Evolutionary conservation across 2,329 filamentous ascomycete genomes (phyloP), one percentile per base, ranked within the genome.

Genomic region (Albophoma yamanashiensis): DNA sequence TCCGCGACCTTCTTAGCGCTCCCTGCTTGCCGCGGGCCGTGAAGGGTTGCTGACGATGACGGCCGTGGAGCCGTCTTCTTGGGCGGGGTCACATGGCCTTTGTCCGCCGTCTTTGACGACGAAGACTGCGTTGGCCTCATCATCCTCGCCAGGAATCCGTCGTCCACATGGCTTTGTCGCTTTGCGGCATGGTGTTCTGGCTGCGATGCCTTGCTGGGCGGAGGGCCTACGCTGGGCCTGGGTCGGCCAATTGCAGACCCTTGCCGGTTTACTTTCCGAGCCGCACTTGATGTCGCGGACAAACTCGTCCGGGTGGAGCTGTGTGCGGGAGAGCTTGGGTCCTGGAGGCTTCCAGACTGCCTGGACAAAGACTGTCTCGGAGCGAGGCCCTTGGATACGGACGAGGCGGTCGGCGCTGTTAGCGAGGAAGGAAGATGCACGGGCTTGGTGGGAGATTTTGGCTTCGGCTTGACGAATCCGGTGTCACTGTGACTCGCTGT

Each of bases 61-160:
- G 64, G 62, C 12, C 67, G 66, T 47, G 64, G 64, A 11, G 62
- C 59, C 34, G 67, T 62, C 64, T 75, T 81, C 60, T 76, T 74
- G 0, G 82, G 81, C 2, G 82, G 81, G 0, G 81, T 82, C 0
- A 74, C 64, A 2, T 78, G 74, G 1, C 70, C 70, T 74, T 89
- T 91, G 6, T 89, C 87, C 3, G 82, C 76, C 0, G 82, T 81
- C 74, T 90, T 91, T 63, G 79, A 86, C 11, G 86, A 81, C 6
- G 86, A 90, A 55, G 83, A 78, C 53, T 87, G 82, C 0, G 89
- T 92, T 2, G 89, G 89, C 47, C 89, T 79, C 84, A 88, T 92
- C 89, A 92, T 91, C 58, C 89, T 83, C n/a, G 88, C 88, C 34
- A 92, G 75, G 73, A 92, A 92, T 17, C 84, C 74, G 64, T 89